Base-by-base conservation (phyloP, 2,329 filamentous ascomycete species). In the Metarhizium robertsii region DNA sequence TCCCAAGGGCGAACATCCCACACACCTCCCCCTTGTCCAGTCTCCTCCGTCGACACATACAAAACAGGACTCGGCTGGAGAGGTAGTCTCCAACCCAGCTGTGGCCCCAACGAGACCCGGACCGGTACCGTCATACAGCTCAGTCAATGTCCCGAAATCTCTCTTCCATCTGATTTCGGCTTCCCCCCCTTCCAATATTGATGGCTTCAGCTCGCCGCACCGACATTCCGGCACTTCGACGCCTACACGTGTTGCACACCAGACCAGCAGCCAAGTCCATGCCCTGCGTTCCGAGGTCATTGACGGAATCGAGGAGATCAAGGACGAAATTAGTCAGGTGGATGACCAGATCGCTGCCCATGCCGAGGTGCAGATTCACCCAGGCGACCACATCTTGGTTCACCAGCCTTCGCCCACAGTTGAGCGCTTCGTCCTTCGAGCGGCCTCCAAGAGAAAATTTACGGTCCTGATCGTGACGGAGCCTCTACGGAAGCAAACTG, bases 221-320 rank as follows among this genome's bases (percentile, higher is more conserved):
- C 72, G 73, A 20, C 72, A 70, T 45, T 80, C 73, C 11, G 77
- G 77, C 25, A 65, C 76, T 8, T 80, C 78, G 16, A 80, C 77
- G n/a, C 75, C 79, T 25, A 66, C 75, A 54, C 65, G 69, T 63
- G 61, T 61, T 55, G 60, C 61, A 57, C 20, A 66, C 57, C 71
- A 72, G 61, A 69, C 70, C 16, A 72, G 75, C 49, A 73, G 76
- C 49, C 78, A 77, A 58, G 70, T 75, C 54, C 80, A 88, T 58
- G 87, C 95, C 59, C 77, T 97, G 57, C 88, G 91, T 58, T 90
- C 90, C 14, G 94, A 97, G 71, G 87, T 97, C 30, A 86, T 96
- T 61, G 89, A 94, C 64, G 94, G 92, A 46, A 96, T 99, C 64
- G 86, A 90, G 64, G 94, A 99, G 69, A 91, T 99, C 58, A 88